Evolutionary conservation across 2,329 filamentous ascomycete species (phyloP), one percentile per base, ranked within the genome.

Genomic region (Trichoderma sp.): DNA sequence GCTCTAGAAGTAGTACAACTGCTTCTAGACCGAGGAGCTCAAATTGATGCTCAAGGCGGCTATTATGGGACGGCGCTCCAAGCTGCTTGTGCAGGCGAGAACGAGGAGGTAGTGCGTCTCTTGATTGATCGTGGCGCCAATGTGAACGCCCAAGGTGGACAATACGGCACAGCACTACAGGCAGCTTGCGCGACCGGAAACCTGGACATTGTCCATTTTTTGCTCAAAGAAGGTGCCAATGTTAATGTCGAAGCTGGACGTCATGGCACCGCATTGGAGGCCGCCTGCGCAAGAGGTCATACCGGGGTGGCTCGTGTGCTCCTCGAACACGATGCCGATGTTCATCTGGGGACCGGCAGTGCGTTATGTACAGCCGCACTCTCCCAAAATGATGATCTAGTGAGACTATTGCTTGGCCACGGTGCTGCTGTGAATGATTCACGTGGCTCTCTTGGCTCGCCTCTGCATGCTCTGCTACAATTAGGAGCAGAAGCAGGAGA

Each of bases 71-170:
- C 45, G 45, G 45, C 45, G 45, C 45, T 50, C 1, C 45, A 50
- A 21, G 45, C 45, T 0, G 45, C 45, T 0, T 50, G 45, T 8
- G 18, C n/a, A 4, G 0, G 2, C 7, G 0, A 5, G 41, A 11
- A 18, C 8, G 4, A 9, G 8, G 41, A 50, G 0, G 8, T 50
- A 5, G 41, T 21, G 7, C 18, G 8, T 6, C 45, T 50, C 18
- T 50, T 21, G 45, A 21, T 50, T 50, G 45, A 45, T n/a, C 41
- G 41, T 45, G 18, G 41, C 3, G 41, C 3, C 41, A n/a, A 62
- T 11, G 59, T 62, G 0, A 38, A 38, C n/a, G 33, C n/a, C 4
- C 31, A 27, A n/a, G 62, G 31, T 21, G 62, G 62, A 21, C 9
- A 6, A 18, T 45, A 45, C 41, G 41, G 41, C 7, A 45, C 41